Evolutionary conservation across 257 asterid genomes (phyloP).

Genomic region (Anisodus acutangulus): DNA sequence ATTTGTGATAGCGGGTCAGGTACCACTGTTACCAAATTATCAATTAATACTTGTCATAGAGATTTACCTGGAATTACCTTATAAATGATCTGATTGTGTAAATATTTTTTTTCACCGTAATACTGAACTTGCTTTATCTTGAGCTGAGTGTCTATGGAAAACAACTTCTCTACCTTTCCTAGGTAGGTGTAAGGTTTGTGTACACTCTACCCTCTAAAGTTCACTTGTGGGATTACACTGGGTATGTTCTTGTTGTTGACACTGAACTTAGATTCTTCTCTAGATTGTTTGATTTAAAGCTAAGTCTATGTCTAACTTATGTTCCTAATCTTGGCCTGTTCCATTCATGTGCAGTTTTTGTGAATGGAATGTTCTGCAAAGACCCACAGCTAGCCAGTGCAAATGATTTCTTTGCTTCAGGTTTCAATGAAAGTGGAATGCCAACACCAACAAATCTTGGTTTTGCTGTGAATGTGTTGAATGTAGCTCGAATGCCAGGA

Average conservation of each 20-base stretch:
- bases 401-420: conserved; percentile 25
- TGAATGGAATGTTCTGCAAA: conserved; percentile 28
- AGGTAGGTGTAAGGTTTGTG: neutral
- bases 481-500: conserved; percentile 27
- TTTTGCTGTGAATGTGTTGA: neutral
- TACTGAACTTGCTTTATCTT: no score
- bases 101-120: no score
- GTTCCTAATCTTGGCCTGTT: neutral
- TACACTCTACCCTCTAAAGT: neutral
- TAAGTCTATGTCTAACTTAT: neutral
- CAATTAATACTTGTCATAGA: neutral
- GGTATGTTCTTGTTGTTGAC: neutral
- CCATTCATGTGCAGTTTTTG: conserved; percentile 17
- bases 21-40: neutral
- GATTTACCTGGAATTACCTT: neutral
- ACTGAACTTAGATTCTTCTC: neutral
- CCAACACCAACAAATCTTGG: conserved; percentile 17
- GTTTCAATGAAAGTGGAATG: conserved; percentile 18
- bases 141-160: neutral
- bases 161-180: neutral
- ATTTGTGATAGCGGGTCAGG: neutral
- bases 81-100: no score
- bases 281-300: neutral
- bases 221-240: neutral
- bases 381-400: conserved; percentile 21